A percentile compares a stretch with the other conserved stretches of the same genome.
Evolutionary conservation across 2,329 filamentous ascomycete species (phyloP).

Genomic region (Boeremia exigua): DNA sequence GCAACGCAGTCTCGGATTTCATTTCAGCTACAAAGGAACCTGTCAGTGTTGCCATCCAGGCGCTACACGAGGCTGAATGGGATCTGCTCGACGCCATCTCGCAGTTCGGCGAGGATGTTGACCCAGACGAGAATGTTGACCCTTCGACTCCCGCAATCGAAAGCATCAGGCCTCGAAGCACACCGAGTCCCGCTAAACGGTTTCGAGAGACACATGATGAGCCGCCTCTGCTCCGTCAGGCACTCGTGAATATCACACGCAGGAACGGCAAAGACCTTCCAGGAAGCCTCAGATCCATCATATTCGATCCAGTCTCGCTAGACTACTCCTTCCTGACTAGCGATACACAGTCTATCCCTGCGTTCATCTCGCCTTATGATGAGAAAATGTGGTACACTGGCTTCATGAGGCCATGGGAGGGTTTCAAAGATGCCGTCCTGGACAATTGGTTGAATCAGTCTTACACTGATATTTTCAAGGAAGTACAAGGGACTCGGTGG

Average conservation of each 20-base stretch:
- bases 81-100: conserved; percentile 10
- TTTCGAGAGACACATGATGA: background rate
- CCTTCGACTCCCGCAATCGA: background rate
- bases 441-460: conserved; percentile 4
- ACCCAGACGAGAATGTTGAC: background rate
- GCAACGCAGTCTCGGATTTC: background rate
- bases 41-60: background rate
- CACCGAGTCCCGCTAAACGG: background rate
- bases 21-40: conserved; percentile 3
- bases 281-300: background rate
- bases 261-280: background rate
- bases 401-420: conserved; percentile 21
- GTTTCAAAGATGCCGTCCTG: conserved; percentile 4
- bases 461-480: conserved; percentile 5
- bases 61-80: conserved; percentile 1
- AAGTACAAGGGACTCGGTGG: background rate
- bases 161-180: background rate
- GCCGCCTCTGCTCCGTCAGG: background rate
- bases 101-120: background rate
- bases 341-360: background rate
- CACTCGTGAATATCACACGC: background rate
- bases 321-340: background rate
- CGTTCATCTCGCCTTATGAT: conserved; percentile 4
- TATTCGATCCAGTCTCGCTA: background rate
- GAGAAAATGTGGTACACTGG: conserved; percentile 24